Evolutionary conservation across 345 rosid genomes (phyloP).

Genomic region (Draba incana): DNA sequence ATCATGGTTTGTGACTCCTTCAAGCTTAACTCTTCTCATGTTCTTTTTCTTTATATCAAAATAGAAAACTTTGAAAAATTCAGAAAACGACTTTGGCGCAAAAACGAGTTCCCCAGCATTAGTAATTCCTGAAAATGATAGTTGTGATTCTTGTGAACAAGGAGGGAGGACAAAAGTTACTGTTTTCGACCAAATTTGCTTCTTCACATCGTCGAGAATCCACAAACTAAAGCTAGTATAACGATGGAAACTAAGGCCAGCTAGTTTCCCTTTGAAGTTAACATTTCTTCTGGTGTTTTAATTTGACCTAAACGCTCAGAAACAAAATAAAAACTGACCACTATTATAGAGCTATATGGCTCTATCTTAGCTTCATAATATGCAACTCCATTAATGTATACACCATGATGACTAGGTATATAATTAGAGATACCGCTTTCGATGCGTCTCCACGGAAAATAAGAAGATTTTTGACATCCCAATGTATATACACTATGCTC

Average conservation of each 20-base stretch:
- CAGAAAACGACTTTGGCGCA: constrained; percentile 9
- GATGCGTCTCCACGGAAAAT: constrained; percentile 7
- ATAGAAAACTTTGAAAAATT: neutral
- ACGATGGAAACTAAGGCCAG: constrained; percentile 8
- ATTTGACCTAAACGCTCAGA: constrained; percentile 14
- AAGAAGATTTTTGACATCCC: constrained; percentile 13
- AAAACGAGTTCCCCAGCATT: constrained; percentile 6
- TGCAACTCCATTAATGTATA: constrained; percentile 11
- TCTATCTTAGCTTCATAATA: constrained; percentile 13
- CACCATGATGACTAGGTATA: constrained; percentile 3
- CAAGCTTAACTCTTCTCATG: constrained; percentile 13
- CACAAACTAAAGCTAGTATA: constrained; percentile 15
- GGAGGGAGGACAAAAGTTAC: neutral
- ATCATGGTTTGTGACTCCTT: constrained; percentile 2
- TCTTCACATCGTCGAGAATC: constrained; percentile 7
- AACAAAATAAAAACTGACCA: constrained; percentile 21
- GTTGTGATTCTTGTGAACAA: neutral
- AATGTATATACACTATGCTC: constrained; percentile 20
- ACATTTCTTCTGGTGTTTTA: neutral
- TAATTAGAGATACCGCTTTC: neutral
- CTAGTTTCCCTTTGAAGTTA: constrained; percentile 12
- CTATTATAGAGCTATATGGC: constrained; percentile 14
- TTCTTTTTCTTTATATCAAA: neutral
- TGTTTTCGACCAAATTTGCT: neutral
- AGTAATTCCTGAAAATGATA: constrained; percentile 18